Base-by-base conservation (phyloP, 352 stramenopile species). In the Detonula confervacea region DNA sequence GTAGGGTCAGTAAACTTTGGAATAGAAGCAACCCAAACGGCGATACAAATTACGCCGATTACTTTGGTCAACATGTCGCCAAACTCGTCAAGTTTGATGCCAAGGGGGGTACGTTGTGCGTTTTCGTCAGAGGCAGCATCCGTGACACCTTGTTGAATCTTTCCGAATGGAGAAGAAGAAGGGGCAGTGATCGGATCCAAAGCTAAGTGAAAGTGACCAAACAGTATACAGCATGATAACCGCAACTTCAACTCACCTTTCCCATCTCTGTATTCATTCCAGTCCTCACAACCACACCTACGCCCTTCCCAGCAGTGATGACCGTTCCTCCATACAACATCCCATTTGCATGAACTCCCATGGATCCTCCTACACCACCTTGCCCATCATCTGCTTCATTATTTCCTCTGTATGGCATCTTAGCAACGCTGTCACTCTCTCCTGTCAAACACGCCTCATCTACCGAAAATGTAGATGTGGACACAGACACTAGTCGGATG, bases 261-360 rank as follows among this genome's bases (percentile, higher is more conserved):
- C 98, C 98, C 70, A 99, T 99, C 89, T 99, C 97, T 6, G 97
- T 99, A 82, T 95, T 87, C 96, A 98, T 98, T 35, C 97, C 97
- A 22, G 98, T 98, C 49, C 96, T 86, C 7, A 96, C 97, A 8
- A 99, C 96, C 8, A 99, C 87, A 24, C 95, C 97, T 12, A 91
- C 86, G 22, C 95, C 96, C 64, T 96, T 92, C 3, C 98, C 98
- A 67, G 97, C 95, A 2, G 98, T 98, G n/a, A 99, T 94, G 12
- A 98, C 96, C 0, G 97, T 99, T 12, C 97, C 96, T 12, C 95
- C 94, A 83, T 98, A 99, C 2, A 99, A 88, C 95, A 99, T 98
- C 83, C 98, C 98, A 47, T 66, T 84, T 7, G 68, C 47, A 67
- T 84, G 63, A 29, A 42, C 57, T 8, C 76, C 76, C 76, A 84